Base-by-base conservation (phyloP, 805 yeast genomes). In the Sungouiella blattae region DNA sequence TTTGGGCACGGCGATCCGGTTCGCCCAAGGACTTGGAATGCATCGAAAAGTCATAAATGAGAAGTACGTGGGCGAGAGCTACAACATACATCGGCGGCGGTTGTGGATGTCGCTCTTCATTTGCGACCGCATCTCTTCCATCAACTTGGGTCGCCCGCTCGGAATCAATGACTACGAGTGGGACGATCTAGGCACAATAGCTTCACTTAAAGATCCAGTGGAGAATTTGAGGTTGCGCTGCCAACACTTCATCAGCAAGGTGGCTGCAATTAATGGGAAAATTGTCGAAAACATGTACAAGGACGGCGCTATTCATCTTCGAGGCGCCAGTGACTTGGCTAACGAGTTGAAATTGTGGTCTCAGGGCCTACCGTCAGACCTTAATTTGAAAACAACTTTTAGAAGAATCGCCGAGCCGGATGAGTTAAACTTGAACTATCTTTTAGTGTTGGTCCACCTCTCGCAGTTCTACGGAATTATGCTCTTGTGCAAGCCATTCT, bases 11-110 rank as follows among this genome's bases (percentile, higher is more conserved):
- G 67, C 73, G 1, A 66, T 71, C n/a, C 50, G 69, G 18, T 53
- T 60, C 43, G 73, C 73, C 0, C 70, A 64, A 18, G 45, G 70
- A 0, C 46, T 69, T 33, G 76, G 75, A 0, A 40, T 69, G 23
- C 65, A 68, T 42, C 47, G 70, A 32, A 58, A 48, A 35, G 57
- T 41, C 26, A 60, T 67, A 27, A 68, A 68, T 43, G 69, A 65
- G 33, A 53, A 57, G 57, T 57, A 36, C 40, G 46, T 50, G n/a
- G 64, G 61, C 24, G 27, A 31, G 6, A 45, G 40, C 11, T 52
- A 51, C 33, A 53, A 52, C 0, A 18, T 50, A 1, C 62, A 58
- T 37, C 51, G 72, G 39, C 45, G 69, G 28, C 61, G 55, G 23
- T 36, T 62, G n/a, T 64, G 62, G 46, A 42, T 62, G 40, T 53